These are phyloP conservation scores for Gynandropsis gynandra DNA, from an alignment of 345 rosid genomes.

Conservation along the genomic window DNA sequence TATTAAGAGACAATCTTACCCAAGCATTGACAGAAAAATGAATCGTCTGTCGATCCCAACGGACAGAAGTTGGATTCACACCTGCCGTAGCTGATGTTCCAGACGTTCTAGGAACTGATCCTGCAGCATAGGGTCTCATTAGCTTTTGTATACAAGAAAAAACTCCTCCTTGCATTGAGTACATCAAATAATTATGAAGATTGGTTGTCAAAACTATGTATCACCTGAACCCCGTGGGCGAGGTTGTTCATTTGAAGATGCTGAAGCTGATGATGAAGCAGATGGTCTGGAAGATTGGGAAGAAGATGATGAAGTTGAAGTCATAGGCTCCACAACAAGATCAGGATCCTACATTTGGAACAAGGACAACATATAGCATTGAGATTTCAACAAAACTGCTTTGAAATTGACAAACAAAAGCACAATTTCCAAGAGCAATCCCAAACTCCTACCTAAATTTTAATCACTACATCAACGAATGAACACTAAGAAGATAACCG, in stretches of 20 bases:
- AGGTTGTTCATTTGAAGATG: constrained; percentile 42
- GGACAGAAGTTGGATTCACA: constrained; percentile 50
- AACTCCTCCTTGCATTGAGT: no score
- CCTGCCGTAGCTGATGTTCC: constrained; percentile 53
- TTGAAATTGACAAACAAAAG: no score
- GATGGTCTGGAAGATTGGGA: constrained; percentile 54
- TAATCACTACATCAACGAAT: constrained; percentile 8
- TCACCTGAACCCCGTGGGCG: constrained; percentile 56
- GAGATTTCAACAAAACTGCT: no score
- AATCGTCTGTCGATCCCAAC: constrained; percentile 85
- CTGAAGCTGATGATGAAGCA: constrained; percentile 37
- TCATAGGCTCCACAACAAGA: constrained; percentile 78
- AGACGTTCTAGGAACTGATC: constrained; percentile 57
- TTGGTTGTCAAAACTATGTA: neutral
- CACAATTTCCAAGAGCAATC: neutral
- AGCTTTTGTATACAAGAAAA: no score
- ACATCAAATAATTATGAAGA: no score
- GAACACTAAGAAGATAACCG: constrained; percentile 7
- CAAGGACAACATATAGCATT: no score
- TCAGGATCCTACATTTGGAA: constrained; percentile 65
- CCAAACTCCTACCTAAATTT: no score
- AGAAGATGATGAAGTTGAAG: constrained; percentile 45
- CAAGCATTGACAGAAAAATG: constrained; percentile 98
- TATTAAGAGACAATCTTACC: constrained; percentile 38
- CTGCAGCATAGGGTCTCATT: constrained; percentile 31